These are phyloP conservation scores for Prillingera fragicola DNA, from an alignment of 1,284 basidiomycete species.

Conservation along the genomic window DNA sequence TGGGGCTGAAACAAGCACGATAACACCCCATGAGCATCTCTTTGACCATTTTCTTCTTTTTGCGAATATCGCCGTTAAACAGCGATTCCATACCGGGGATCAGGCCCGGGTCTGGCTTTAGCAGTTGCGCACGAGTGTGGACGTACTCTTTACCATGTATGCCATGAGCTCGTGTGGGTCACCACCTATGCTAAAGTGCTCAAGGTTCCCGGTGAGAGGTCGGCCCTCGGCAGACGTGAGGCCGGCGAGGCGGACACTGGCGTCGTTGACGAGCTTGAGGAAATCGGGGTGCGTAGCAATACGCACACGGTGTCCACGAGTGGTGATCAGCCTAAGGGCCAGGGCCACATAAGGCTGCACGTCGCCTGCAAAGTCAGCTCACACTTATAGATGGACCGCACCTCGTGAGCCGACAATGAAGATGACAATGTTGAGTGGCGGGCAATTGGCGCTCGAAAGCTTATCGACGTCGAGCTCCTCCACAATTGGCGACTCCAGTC, in stretches of 20 bases:
- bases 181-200: conserved; percentile 43
- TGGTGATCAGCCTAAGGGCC: conserved; percentile 54
- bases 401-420: conserved; percentile 63
- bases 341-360: conserved; percentile 67
- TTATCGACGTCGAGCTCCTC: background rate
- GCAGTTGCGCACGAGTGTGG: background rate
- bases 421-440: conserved; percentile 58
- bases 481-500: background rate
- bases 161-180: conserved; percentile 45
- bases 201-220: conserved; percentile 30
- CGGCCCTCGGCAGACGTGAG: conserved; percentile 52
- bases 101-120: conserved; percentile 38
- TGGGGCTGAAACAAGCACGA: conserved; percentile 54
- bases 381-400: conserved; percentile 26
- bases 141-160: conserved; percentile 48
- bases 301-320: conserved; percentile 57
- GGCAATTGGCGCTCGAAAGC: conserved; percentile 20
- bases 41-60: conserved; percentile 41
- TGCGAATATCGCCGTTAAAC: conserved; percentile 35
- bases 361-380: conserved; percentile 51
- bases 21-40: conserved; percentile 59
- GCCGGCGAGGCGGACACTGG: conserved; percentile 53
- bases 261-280: conserved; percentile 53
- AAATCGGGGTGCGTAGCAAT: conserved; percentile 65
- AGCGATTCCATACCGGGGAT: conserved; percentile 35